Evolutionary conservation across 1,284 basidiomycete species (phyloP).

Genomic region (Coniferiporia sulphurascens): DNA sequence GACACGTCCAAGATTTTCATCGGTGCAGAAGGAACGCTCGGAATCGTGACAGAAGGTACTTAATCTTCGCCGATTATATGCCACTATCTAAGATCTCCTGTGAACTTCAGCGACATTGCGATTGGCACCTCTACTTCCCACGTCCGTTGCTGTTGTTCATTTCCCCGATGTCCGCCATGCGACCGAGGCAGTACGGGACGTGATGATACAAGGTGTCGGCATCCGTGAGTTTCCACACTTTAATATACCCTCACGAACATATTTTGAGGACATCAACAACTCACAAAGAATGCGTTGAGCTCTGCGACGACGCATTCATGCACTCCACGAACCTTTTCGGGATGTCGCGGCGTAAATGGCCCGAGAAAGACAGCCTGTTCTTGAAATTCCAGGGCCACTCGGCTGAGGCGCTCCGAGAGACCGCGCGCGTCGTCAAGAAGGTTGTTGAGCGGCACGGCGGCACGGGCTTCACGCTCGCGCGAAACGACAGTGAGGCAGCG

Average conservation of each 20-base stretch:
- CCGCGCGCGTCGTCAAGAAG: slow-evolving; percentile 51
- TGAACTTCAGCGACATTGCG: slow-evolving; percentile 61
- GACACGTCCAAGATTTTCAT: slow-evolving; percentile 91
- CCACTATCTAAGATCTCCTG: not conserved
- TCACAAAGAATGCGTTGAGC: slow-evolving; percentile 66
- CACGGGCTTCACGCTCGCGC: slow-evolving; percentile 66
- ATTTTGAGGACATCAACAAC: not conserved
- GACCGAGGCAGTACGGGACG: slow-evolving; percentile 70
- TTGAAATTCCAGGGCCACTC: slow-evolving; percentile 84
- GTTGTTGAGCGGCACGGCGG: slow-evolving; percentile 66
- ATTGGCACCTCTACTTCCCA: slow-evolving; percentile 77
- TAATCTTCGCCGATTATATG: not conserved
- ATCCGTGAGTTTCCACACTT: slow-evolving; percentile 46
- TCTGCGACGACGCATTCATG: slow-evolving; percentile 71
- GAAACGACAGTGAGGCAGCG: slow-evolving; percentile 61
- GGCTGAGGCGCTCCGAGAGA: slow-evolving; percentile 54
- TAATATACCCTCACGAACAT: not conserved
- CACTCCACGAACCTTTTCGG: slow-evolving; percentile 64
- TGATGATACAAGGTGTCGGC: slow-evolving; percentile 69
- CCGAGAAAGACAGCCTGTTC: slow-evolving; percentile 72
- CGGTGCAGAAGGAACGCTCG: slow-evolving; percentile 91
- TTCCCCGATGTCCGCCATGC: slow-evolving; percentile 63
- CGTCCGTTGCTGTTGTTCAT: slow-evolving; percentile 63
- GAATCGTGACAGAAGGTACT: slow-evolving; percentile 85
- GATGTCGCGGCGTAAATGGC: slow-evolving; percentile 52